Evolutionary conservation across 2,329 filamentous ascomycete genomes (phyloP).

Genomic region (Fusarium sp.): DNA sequence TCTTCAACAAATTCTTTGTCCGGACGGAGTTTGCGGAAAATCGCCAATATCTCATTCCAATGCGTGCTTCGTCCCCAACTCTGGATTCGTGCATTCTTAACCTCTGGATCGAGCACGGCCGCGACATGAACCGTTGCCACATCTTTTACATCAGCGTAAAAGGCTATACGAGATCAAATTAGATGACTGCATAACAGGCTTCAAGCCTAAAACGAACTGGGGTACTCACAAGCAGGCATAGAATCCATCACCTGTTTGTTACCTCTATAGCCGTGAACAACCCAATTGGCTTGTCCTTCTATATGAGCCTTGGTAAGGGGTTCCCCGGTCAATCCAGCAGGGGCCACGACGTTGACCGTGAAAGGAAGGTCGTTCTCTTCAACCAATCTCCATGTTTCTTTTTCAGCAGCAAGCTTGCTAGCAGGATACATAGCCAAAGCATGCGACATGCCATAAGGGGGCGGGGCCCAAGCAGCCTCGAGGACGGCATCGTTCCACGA

Average conservation of each 20-base stretch:
- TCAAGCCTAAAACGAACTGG: no score
- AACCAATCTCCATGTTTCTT: conserved; percentile 51
- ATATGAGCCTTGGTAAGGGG: conserved; percentile 40
- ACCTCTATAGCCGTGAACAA: conserved; percentile 2
- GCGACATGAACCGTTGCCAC: conserved; percentile 18
- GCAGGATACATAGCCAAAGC: conserved; percentile 48
- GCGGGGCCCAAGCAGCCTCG: conserved; percentile 51
- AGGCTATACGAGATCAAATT: conserved; percentile 3
- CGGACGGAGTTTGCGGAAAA: conserved; percentile 10
- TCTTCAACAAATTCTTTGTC: conserved; percentile 9
- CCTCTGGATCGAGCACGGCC: conserved; percentile 6
- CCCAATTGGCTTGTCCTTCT: conserved; percentile 9
- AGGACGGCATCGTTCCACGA: conserved; percentile 54
- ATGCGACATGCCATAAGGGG: conserved; percentile 40
- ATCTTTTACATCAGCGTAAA: conserved; percentile 19
- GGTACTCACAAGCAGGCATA: background rate
- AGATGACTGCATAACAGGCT: background rate
- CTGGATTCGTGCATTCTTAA: conserved; percentile 17
- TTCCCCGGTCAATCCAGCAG: conserved; percentile 28
- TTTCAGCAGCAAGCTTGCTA: conserved; percentile 53
- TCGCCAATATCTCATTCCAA: conserved; percentile 18
- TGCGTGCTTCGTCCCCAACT: conserved; percentile 10
- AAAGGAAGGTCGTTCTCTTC: conserved; percentile 47
- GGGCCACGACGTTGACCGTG: conserved; percentile 45
- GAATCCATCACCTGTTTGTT: conserved; percentile 9